Evolutionary conservation across 148 eudicot species (phyloP).

Genomic region (Drosera capensis): DNA sequence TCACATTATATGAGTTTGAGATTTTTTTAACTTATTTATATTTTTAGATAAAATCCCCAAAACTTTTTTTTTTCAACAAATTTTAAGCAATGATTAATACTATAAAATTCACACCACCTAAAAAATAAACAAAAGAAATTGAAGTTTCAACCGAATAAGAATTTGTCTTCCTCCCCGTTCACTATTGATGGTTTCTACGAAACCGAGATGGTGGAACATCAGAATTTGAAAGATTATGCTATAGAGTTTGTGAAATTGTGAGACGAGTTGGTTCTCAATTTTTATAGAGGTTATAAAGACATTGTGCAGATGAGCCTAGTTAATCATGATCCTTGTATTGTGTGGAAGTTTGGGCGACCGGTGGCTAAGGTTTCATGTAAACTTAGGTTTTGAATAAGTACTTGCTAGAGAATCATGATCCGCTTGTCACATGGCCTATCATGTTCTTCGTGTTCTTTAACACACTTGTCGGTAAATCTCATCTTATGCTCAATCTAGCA

Average conservation of each 20-base stretch:
- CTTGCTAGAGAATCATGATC: conserved; percentile 93
- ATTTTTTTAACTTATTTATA: no score
- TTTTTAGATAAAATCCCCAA: no score
- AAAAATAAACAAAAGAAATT: no score
- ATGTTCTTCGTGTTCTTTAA: conserved; percentile 48
- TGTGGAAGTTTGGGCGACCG: conserved; percentile 39
- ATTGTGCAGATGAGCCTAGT: conserved; percentile 52
- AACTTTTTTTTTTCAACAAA: no score
- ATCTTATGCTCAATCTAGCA: not conserved
- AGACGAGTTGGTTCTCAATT: conserved; percentile 65
- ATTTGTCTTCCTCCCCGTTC: conserved; percentile 16
- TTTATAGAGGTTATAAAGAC: conserved; percentile 65
- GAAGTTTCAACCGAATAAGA: no score
- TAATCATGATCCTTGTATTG: conserved; percentile 63
- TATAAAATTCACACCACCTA: no score
- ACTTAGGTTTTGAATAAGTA: conserved; percentile 67
- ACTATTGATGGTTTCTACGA: conserved; percentile 6
- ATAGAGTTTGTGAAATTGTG: conserved; percentile 79
- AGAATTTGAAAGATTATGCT: conserved; percentile 64
- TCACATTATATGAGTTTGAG: no score
- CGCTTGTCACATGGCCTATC: conserved; percentile 68
- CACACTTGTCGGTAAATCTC: conserved; percentile 47
- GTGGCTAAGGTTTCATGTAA: conserved; percentile 24
- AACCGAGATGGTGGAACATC: conserved; percentile 20
- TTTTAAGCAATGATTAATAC: no score